phyloP scores from a whole-genome alignment of 768 basidiomycete genomes.

The Multifurca ochricompacta region DNA sequence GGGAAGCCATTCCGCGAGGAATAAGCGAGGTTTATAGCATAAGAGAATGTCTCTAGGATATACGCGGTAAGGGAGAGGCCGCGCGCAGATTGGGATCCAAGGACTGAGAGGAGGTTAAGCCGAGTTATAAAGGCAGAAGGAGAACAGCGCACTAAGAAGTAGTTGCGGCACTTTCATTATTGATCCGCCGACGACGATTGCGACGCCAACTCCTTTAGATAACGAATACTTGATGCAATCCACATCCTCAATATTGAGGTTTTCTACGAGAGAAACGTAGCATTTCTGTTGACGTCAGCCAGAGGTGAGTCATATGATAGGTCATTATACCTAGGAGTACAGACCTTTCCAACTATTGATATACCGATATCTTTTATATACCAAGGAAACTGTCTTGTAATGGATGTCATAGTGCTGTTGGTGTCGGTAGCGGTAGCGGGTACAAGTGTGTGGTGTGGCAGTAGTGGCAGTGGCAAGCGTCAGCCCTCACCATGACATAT shows the following conservation, averaged over 20 bases:
- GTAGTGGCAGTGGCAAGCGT: too few relatives aligned
- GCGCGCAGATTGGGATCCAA: slow-evolving; percentile 65
- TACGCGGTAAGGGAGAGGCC: slow-evolving; percentile 86
- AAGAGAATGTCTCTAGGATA: slow-evolving; percentile 83
- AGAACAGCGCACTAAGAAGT: slow-evolving; percentile 57
- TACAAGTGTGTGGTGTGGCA: too few relatives aligned
- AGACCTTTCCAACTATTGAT: slow-evolving; percentile 73
- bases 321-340: slow-evolving; percentile 16
- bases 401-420: slow-evolving; percentile 55
- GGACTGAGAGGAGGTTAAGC: slow-evolving; percentile 37
- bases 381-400: slow-evolving; percentile 82
- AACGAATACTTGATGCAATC: slow-evolving; percentile 86
- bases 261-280: slow-evolving; percentile 81
- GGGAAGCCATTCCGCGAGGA: slow-evolving; percentile 81
- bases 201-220: slow-evolving; percentile 88
- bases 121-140: background rate
- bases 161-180: slow-evolving; percentile 97
- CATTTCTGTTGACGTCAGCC: slow-evolving; percentile 55
- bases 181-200: slow-evolving; percentile 84
- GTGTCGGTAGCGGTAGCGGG: too few relatives aligned
- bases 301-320: background rate
- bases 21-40: slow-evolving; percentile 85
- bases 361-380: slow-evolving; percentile 76
- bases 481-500: too few relatives aligned
- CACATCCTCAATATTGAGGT: slow-evolving; percentile 68